Percentiles rank a stretch among this genome's conserved stretches.
phyloP scores from a whole-genome alignment of 768 basidiomycete genomes.

The Rhizopogon vulgaris region DNA sequence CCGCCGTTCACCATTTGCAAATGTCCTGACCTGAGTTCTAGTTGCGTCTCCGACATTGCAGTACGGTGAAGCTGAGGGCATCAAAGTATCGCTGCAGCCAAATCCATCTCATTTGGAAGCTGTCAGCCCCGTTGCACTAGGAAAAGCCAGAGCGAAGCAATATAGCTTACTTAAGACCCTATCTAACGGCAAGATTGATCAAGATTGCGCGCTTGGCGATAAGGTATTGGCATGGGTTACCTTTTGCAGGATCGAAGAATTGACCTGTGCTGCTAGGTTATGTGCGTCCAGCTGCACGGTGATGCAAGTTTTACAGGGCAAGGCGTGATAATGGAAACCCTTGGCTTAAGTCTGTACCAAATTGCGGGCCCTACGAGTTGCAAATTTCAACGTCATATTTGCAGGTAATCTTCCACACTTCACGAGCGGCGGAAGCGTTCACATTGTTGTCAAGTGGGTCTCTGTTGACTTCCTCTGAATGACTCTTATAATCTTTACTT shows the following conservation, averaged over 20 bases:
- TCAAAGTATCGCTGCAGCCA: constrained; percentile 75
- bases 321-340: constrained; percentile 82
- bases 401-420: constrained; percentile 85
- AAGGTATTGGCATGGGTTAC: constrained; percentile 12
- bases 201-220: constrained; percentile 26
- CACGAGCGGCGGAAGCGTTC: constrained; percentile 85
- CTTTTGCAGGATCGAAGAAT: not conserved
- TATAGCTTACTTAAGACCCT: constrained; percentile 69
- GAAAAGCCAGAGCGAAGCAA: constrained; percentile 89
- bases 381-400: not conserved
- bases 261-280: constrained; percentile 52
- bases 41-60: constrained; percentile 60
- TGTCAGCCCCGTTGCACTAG: constrained; percentile 80
- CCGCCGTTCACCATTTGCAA: not conserved
- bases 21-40: constrained; percentile 14
- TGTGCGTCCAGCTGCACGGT: constrained; percentile 89
- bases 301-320: constrained; percentile 91
- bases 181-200: constrained; percentile 23
- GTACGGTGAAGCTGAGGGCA: constrained; percentile 43
- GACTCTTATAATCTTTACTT: not conserved
- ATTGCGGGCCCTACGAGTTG: not conserved
- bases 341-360: constrained; percentile 66
- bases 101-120: constrained; percentile 89
- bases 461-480: not conserved
- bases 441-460: constrained; percentile 85